Evolutionary conservation across 768 basidiomycete species (phyloP).

Genomic region (Termitomyces sp.): DNA sequence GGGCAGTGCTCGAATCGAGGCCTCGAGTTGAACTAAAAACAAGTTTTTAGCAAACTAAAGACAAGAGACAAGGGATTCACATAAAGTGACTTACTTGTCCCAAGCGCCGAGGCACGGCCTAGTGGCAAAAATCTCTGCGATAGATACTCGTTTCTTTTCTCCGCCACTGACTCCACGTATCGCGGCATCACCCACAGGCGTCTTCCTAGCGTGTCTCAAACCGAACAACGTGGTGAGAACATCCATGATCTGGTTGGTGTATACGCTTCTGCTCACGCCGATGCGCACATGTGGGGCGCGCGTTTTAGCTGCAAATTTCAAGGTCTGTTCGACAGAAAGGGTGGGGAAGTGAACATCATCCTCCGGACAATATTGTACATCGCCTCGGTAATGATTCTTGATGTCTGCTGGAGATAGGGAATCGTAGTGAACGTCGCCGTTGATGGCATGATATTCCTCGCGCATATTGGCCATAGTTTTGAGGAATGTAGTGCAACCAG

Average conservation of each 20-base stretch:
- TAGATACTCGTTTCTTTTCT: conserved; percentile 57
- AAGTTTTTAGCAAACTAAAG: background rate
- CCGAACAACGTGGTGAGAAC: conserved; percentile 70
- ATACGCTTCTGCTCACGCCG: conserved; percentile 40
- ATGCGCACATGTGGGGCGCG: conserved; percentile 61
- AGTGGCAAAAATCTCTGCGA: conserved; percentile 62
- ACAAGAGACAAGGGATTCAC: background rate
- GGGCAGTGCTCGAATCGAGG: conserved; percentile 66
- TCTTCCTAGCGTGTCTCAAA: conserved; percentile 67
- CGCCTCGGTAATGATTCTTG: conserved; percentile 65
- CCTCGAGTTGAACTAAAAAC: conserved; percentile 58
- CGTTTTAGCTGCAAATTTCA: conserved; percentile 65
- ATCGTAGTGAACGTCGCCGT: conserved; percentile 78
- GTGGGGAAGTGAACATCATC: conserved; percentile 87
- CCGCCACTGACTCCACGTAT: conserved; percentile 59
- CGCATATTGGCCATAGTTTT: conserved; percentile 79
- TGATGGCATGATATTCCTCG: conserved; percentile 61
- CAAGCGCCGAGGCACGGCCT: conserved; percentile 51
- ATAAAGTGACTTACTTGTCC: conserved; percentile 20
- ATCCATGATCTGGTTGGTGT: conserved; percentile 46
- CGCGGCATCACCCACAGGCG: conserved; percentile 63
- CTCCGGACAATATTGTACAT: conserved; percentile 79
- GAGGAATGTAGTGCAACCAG: conserved; percentile 83
- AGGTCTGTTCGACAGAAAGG: conserved; percentile 74
- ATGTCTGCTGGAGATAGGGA: conserved; percentile 68